Conservation (phyloP, 2,329 filamentous ascomycete genomes). For the Aspergillus sojae region DNA sequence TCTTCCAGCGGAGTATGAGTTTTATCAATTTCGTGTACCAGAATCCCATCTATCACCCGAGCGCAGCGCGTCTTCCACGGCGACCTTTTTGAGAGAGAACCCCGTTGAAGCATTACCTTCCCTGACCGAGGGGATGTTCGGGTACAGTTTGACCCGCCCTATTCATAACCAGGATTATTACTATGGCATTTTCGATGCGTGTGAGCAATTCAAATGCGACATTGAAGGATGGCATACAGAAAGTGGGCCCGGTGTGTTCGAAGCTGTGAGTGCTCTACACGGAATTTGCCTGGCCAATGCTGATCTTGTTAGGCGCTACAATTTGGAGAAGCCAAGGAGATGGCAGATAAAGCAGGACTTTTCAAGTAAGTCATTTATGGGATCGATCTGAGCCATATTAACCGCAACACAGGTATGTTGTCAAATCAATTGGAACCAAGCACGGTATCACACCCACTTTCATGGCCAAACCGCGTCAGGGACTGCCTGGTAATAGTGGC, state of each 20-base stretch:
- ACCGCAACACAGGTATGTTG: constrained; percentile 63
- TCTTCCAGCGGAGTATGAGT: constrained; percentile 84
- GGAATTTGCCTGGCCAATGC: constrained; percentile 11
- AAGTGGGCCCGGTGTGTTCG: constrained; percentile 90
- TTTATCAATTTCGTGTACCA: constrained; percentile 84
- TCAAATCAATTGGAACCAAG: constrained; percentile 84
- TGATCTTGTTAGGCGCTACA: constrained; percentile 65
- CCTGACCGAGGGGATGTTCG: constrained; percentile 93
- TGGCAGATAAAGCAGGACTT: constrained; percentile 87
- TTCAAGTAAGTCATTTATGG: constrained; percentile 70
- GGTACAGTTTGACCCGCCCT: constrained; percentile 84
- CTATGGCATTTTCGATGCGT: constrained; percentile 82
- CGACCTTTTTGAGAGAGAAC: constrained; percentile 73
- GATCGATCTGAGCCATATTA: constrained; percentile 9
- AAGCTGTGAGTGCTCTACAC: constrained; percentile 63
- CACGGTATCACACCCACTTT: constrained; percentile 95
- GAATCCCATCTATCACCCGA: constrained; percentile 50
- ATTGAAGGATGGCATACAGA: constrained; percentile 97
- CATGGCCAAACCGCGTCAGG: constrained; percentile 95
- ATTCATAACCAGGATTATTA: constrained; percentile 92
- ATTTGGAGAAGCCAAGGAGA: constrained; percentile 81
- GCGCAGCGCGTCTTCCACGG: constrained; percentile 68
- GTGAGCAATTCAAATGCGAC: constrained; percentile 73
- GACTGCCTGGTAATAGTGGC: constrained; percentile 89
- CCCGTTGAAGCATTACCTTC: constrained; percentile 72